Percentiles rank a stretch among this genome's conserved stretches.
These are phyloP conservation scores for Fraxinus ornus DNA, from an alignment of 305 asterid genomes.

Conservation along the genomic window DNA sequence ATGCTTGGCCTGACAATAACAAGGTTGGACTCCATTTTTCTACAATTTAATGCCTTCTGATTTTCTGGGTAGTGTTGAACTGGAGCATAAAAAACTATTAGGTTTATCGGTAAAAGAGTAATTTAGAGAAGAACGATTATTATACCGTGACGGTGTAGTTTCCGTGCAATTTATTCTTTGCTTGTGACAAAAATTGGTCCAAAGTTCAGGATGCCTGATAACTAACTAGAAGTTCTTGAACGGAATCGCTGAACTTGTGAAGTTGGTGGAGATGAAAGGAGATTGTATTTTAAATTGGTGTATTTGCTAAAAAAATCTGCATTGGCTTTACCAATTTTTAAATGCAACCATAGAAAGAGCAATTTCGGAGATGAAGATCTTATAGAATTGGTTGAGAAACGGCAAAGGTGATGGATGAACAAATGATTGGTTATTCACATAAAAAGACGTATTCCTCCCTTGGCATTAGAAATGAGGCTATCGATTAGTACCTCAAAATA, in stretches of 20 bases:
- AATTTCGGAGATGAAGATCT: neutral
- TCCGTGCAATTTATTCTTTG: neutral
- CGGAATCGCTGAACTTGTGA: neutral
- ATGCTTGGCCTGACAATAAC: constrained; percentile 52
- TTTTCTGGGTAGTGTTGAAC: neutral
- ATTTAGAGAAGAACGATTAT: neutral
- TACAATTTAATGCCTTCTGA: neutral
- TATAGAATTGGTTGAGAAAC: neutral
- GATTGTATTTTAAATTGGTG: neutral
- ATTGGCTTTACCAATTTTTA: neutral
- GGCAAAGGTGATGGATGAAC: neutral
- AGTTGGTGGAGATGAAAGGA: neutral
- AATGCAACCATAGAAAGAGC: neutral
- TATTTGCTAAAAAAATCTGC: neutral
- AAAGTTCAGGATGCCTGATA: neutral
- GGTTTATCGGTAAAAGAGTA: neutral
- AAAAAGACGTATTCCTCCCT: neutral
- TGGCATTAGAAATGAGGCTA: neutral
- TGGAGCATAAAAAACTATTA: neutral
- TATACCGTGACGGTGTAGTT: neutral
- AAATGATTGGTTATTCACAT: neutral
- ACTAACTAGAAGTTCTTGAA: neutral
- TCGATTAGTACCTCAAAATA: neutral
- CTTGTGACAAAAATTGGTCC: neutral
- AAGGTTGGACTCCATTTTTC: constrained; percentile 29